Evolutionary conservation across 768 basidiomycete genomes (phyloP).

Genomic region (Russula earlei): DNA sequence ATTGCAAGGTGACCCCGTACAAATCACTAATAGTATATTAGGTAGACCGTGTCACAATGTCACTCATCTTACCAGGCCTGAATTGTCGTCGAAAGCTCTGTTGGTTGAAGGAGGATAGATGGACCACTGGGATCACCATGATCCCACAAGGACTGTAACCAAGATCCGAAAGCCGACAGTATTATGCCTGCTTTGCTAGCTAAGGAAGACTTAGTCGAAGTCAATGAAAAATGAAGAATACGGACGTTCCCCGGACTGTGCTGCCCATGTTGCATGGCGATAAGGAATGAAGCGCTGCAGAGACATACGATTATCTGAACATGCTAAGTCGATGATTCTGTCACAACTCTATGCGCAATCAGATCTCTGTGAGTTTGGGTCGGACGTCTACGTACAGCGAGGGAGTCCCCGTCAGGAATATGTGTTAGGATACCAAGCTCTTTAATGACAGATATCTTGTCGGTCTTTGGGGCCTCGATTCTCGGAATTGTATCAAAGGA

Average conservation of each 20-base stretch:
- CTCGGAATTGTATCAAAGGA: not conserved
- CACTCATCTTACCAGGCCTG: slow-evolving; percentile 5
- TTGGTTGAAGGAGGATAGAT: slow-evolving; percentile 14
- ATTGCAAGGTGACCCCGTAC: slow-evolving; percentile 6
- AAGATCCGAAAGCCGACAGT: slow-evolving; percentile 10
- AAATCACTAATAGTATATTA: slow-evolving; percentile 13
- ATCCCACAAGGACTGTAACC: slow-evolving; percentile 19
- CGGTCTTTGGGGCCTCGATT: not conserved
- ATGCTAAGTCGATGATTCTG: slow-evolving; percentile 23
- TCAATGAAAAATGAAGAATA: not conserved
- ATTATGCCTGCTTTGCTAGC: not conserved
- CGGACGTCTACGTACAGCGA: not conserved
- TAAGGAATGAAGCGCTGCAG: slow-evolving; percentile 42
- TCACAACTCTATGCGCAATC: slow-evolving; percentile 23
- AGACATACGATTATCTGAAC: slow-evolving; percentile 19
- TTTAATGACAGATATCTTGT: slow-evolving; percentile 7
- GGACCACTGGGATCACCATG: slow-evolving; percentile 5
- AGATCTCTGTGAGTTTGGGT: not conserved
- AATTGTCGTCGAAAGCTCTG: slow-evolving; percentile 4
- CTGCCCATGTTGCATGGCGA: slow-evolving; percentile 49
- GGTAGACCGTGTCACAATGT: not conserved
- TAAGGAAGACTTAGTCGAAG: not conserved
- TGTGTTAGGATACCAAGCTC: slow-evolving; percentile 11
- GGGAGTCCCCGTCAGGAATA: not conserved
- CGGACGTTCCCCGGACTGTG: slow-evolving; percentile 35